A percentile compares a stretch with the other conserved stretches of the same genome.
These are phyloP conservation scores for Hypholoma fasciculare DNA, from an alignment of 768 basidiomycete species.

Conservation along the genomic window DNA sequence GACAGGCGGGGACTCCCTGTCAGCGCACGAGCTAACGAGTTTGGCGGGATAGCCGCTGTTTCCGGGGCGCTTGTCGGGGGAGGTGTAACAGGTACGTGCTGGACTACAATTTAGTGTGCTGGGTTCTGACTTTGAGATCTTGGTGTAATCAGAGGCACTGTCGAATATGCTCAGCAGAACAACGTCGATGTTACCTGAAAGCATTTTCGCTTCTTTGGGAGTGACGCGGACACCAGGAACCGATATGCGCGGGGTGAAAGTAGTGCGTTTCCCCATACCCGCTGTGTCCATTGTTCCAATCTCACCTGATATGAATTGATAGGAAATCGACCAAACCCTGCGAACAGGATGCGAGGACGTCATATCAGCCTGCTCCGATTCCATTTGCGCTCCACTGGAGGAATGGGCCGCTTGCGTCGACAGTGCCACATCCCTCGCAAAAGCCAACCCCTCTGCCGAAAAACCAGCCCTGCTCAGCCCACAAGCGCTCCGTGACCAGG, in stretches of 20 bases:
- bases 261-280: constrained; percentile 43
- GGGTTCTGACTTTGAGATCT: not conserved
- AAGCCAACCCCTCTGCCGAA: not conserved
- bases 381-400: constrained; percentile 59
- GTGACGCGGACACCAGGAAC: constrained; percentile 60
- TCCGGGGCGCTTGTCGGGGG: constrained; percentile 17
- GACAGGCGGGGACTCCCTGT: not conserved
- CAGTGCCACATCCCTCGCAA: not conserved
- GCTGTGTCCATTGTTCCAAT: not conserved
- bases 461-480: not conserved
- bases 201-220: constrained; percentile 69
- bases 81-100: constrained; percentile 56
- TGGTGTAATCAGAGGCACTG: constrained; percentile 44
- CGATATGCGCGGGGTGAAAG: constrained; percentile 66
- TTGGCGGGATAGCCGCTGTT: not conserved
- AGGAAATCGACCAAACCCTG: constrained; percentile 88
- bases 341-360: constrained; percentile 84
- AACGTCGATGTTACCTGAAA: constrained; percentile 62
- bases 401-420: constrained; percentile 51
- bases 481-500: constrained; percentile 41
- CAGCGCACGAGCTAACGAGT: constrained; percentile 12
- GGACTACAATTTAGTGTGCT: not conserved
- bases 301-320: not conserved
- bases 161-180: constrained; percentile 62
- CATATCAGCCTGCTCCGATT: constrained; percentile 61